Conservation (phyloP, 495 filamentous ascomycete genomes). For the Bacidia rubella region DNA sequence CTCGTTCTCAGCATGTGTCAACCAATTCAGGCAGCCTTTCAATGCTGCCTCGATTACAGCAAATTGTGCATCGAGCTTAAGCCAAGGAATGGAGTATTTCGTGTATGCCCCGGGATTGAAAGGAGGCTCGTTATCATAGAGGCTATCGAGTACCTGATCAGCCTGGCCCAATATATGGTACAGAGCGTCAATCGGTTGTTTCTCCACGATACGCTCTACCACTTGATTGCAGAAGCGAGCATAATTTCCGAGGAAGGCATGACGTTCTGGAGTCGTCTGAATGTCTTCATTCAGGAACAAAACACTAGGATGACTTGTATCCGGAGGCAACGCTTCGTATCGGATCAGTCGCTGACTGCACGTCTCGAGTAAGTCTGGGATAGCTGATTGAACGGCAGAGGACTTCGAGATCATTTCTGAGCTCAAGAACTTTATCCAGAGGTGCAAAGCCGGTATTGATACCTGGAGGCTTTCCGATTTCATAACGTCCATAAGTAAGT, state of each 20-base stretch:
- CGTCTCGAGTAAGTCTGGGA: constrained; percentile 62
- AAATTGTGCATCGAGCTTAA: constrained; percentile 78
- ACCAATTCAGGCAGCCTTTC: constrained; percentile 80
- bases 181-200: constrained; percentile 71
- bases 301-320: constrained; percentile 65
- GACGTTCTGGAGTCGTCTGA: constrained; percentile 84
- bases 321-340: constrained; percentile 72
- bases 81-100: constrained; percentile 62
- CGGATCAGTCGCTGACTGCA: constrained; percentile 65
- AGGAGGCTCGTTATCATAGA: constrained; percentile 56
- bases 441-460: constrained; percentile 82
- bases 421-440: constrained; percentile 69
- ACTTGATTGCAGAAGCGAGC: constrained; percentile 74
- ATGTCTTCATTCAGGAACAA: constrained; percentile 82
- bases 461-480: constrained; percentile 79
- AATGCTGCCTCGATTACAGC: constrained; percentile 83
- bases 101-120: constrained; percentile 55
- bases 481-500: constrained; percentile 63
- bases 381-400: constrained; percentile 51
- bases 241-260: constrained; percentile 97
- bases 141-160: constrained; percentile 53
- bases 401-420: constrained; percentile 50
- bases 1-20: constrained; percentile 36
- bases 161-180: constrained; percentile 69
- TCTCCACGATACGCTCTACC: constrained; percentile 69